Conservation (phyloP, 2,329 filamentous ascomycete species). For the Monilinia fructicola region DNA sequence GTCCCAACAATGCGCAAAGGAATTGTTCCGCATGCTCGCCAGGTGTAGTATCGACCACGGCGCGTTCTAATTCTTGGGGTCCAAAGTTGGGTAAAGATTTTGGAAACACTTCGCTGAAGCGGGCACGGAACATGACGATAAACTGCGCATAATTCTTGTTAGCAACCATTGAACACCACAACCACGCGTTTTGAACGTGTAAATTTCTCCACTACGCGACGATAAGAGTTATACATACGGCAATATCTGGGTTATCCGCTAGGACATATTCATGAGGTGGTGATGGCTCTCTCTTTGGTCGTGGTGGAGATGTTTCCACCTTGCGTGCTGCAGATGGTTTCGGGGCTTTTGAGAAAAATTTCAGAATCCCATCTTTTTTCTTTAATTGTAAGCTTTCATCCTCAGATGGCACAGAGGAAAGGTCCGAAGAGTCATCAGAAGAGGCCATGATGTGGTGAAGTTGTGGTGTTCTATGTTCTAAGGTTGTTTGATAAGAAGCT, state of each 20-base stretch:
- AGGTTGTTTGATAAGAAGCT: constrained; percentile 23
- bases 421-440: constrained; percentile 63
- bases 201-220: constrained; percentile 43
- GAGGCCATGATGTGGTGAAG: constrained; percentile 39
- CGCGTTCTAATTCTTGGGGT: constrained; percentile 90
- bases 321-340: constrained; percentile 48
- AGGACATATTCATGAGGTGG: constrained; percentile 88
- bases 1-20: constrained; percentile 81
- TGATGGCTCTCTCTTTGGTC: constrained; percentile 79
- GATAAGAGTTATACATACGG: constrained; percentile 63
- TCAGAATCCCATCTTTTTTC: constrained; percentile 59
- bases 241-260: constrained; percentile 87
- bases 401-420: constrained; percentile 59
- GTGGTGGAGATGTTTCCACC: constrained; percentile 59
- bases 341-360: constrained; percentile 62
- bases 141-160: constrained; percentile 61
- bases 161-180: constrained; percentile 38
- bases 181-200: constrained; percentile 56
- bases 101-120: constrained; percentile 86
- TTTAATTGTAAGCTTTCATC: constrained; percentile 53
- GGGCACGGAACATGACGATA: constrained; percentile 95
- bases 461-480: constrained; percentile 28
- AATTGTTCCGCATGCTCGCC: constrained; percentile 85
- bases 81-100: constrained; percentile 86
- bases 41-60: constrained; percentile 73